phyloP scores from a whole-genome alignment of 176 grass and related monocot species.

The Carex scoparia region DNA sequence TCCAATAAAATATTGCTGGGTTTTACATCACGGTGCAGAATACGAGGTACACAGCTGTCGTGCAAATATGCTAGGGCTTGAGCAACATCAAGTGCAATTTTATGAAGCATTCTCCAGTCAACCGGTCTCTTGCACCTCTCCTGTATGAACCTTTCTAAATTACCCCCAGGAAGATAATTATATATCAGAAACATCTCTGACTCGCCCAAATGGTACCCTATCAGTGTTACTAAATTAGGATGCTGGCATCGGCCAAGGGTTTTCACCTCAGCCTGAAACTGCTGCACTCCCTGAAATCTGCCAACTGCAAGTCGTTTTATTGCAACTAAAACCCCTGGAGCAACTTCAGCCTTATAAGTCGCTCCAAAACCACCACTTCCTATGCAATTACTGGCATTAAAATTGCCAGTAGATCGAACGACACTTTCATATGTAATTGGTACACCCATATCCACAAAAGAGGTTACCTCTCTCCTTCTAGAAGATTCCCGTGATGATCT shows the following conservation, averaged over 20 bases:
- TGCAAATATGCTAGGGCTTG: conserved; percentile 81
- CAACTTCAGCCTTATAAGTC: conserved; percentile 94
- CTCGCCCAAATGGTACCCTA: conserved; percentile 74
- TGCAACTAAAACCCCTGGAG: conserved; percentile 78
- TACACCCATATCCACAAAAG: conserved; percentile 82
- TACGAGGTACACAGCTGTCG: conserved; percentile 70
- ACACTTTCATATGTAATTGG: conserved; percentile 81
- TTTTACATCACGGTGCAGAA: conserved; percentile 89
- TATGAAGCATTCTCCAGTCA: conserved; percentile 95
- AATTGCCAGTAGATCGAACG: conserved; percentile 61
- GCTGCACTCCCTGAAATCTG: conserved; percentile 83
- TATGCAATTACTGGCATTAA: conserved; percentile 91
- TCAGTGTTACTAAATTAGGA: conserved; percentile 83
- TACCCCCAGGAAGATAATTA: conserved; percentile 88
- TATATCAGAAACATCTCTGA: conserved; percentile 97
- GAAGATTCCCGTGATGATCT: conserved; percentile 42
- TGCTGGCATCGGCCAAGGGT: conserved; percentile 76
- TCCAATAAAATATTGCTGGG: conserved; percentile 95
- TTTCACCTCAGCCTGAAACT: conserved; percentile 91
- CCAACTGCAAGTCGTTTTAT: conserved; percentile 91
- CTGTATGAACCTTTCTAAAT: conserved; percentile 91
- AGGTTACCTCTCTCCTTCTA: conserved; percentile 62
- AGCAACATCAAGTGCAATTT: conserved; percentile 89
- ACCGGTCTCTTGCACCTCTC: conserved; percentile 71
- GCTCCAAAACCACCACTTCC: conserved; percentile 94